Conservation (phyloP, 2,329 filamentous ascomycete species). For the Penicillium freii region DNA sequence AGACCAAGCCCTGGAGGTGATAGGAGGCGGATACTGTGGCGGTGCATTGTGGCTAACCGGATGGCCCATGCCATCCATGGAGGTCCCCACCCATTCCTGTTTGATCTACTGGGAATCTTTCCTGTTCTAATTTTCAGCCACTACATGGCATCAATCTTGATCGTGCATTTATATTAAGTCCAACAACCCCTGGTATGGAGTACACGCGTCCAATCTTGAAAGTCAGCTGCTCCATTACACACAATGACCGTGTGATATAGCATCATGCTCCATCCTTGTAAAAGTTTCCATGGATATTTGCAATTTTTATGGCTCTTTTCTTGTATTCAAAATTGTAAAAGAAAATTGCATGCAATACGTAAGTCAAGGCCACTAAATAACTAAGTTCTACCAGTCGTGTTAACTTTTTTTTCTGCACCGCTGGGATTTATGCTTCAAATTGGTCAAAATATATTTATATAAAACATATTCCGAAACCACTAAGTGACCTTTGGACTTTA, state of each 20-base stretch:
- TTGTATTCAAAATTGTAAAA: neutral
- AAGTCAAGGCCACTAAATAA: neutral
- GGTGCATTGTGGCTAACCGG: conserved; percentile 10
- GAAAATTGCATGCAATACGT: neutral
- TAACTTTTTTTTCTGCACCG: neutral
- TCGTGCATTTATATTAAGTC: neutral
- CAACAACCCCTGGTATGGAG: neutral
- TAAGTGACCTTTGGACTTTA: too few species aligned
- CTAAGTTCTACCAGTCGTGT: neutral
- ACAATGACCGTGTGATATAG: neutral
- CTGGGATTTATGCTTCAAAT: too few species aligned
- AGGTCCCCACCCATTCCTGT: neutral
- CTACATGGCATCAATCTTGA: conserved; percentile 3
- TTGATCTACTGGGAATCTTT: conserved; percentile 4
- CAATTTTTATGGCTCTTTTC: too few species aligned
- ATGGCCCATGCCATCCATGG: neutral
- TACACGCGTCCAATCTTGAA: neutral
- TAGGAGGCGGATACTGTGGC: conserved; percentile 26
- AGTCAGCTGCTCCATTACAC: neutral
- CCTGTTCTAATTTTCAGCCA: neutral
- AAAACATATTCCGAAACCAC: neutral
- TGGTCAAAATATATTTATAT: neutral
- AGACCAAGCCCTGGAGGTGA: conserved; percentile 12
- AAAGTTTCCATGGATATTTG: too few species aligned
- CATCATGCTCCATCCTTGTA: neutral